phyloP scores from a whole-genome alignment of 495 filamentous ascomycete genomes.

The Evernia prunastri region DNA sequence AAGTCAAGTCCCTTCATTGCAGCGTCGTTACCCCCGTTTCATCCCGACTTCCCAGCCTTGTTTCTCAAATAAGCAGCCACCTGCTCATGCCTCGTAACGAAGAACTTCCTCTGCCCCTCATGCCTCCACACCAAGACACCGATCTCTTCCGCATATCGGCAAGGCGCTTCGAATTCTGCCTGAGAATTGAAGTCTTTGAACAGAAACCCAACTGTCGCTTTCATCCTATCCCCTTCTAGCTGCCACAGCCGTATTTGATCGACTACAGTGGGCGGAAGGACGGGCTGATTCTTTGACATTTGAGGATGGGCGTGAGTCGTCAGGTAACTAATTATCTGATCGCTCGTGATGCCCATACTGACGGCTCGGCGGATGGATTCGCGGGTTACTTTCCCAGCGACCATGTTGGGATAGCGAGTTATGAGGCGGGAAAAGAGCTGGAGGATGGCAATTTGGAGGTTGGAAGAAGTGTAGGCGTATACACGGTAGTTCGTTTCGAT shows the following conservation, averaged over 20 bases:
- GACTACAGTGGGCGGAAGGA: conserved; percentile 89
- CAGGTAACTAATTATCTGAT: conserved; percentile 89
- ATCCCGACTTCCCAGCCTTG: conserved; percentile 9
- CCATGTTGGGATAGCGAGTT: conserved; percentile 85
- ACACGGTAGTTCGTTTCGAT: conserved; percentile 98
- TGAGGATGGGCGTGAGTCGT: conserved; percentile 87
- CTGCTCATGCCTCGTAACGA: conserved; percentile 80
- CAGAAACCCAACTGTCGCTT: conserved; percentile 69
- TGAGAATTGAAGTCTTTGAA: conserved; percentile 79
- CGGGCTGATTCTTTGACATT: conserved; percentile 57
- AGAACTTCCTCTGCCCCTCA: conserved; percentile 71
- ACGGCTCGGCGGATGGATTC: conserved; percentile 81
- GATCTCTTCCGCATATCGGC: conserved; percentile 78
- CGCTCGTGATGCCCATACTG: conserved; percentile 80
- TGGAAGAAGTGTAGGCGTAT: conserved; percentile 92
- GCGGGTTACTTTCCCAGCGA: conserved; percentile 81
- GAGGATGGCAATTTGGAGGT: conserved; percentile 90
- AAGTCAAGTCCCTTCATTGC: no score
- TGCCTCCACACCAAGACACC: conserved; percentile 88
- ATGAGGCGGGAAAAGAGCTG: conserved; percentile 78
- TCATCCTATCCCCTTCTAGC: conserved; percentile 89
- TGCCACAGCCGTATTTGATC: conserved; percentile 98
- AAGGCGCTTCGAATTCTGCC: conserved; percentile 69
- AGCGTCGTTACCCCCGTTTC: not conserved
- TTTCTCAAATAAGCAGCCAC: conserved; percentile 69